Base-by-base conservation (phyloP, 179 eudicot species). In the Heliamphora pulchella region DNA sequence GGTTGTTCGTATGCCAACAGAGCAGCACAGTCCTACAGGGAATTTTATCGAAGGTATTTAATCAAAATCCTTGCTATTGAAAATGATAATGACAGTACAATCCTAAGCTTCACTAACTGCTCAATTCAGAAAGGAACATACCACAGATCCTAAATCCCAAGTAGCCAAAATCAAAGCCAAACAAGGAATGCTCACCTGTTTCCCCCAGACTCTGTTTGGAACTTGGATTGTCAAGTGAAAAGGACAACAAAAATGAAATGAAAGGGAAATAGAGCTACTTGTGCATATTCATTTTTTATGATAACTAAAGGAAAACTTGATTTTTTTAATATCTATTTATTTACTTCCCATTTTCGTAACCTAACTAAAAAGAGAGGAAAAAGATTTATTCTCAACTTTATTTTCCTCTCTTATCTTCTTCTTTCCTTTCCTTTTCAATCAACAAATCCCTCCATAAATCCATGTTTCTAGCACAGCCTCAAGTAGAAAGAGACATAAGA, bases 1-100 rank as follows among this genome's bases (percentile, higher is more conserved):
- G 99, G 98, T 31, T 92, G 87, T 86, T 92, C 94, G 80, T 93
- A 96, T 59, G 97, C 99, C 83, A 96, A 86, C 84, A 96, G 80
- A 53, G 94, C 90, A 80, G 90, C 95, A 83, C 91, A 91, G 79
- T 95, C 98, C 98, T 95, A 71, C 48, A 73, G 10, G 48, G 48
- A 61, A 67, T 66, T 17, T 31, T 31, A 31, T 31, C 31, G 0
- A 31, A 15, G 44, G 51, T 5, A 1, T 79, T 73, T 15, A 7
- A 46, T 48, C 13, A 8, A 7, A 71, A 73, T n/a, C 20, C 9
- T 22, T 44, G 53, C 59, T 18, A 10, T 39, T 61, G 14, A 75
- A 17, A 64, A 68, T 55, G 62, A 55, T 55, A 44, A 7, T 67
- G 8, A 72, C 31, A 2, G 47, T 17, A 1, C 41, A 79, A 63